phyloP scores from a whole-genome alignment of 768 basidiomycete species.

The Chalciporus pseudorubinellus region DNA sequence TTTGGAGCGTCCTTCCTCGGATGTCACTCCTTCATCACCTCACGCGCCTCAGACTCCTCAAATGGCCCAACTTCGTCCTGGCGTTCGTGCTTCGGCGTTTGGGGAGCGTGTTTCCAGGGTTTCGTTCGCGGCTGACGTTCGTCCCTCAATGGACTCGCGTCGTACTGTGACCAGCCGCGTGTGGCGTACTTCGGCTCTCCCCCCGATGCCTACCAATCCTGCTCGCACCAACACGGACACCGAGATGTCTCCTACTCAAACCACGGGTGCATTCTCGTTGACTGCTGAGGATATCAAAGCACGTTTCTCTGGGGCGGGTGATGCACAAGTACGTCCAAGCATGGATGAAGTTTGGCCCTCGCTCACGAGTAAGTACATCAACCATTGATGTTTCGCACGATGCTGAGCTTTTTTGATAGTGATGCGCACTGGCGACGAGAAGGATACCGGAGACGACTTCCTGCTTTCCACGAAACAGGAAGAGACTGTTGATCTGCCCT shows the following conservation, averaged over 20 bases:
- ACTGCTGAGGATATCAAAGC: conserved; percentile 63
- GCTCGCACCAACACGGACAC: conserved; percentile 13
- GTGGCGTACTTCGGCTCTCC: conserved; percentile 39
- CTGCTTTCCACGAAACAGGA: conserved; percentile 39
- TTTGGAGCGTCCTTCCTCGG: conserved; percentile 40
- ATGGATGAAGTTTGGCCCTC: conserved; percentile 68
- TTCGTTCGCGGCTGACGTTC: conserved; percentile 65
- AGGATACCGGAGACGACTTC: conserved; percentile 39
- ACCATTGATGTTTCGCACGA: neutral
- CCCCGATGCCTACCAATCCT: conserved; percentile 37
- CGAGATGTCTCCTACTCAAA: conserved; percentile 45
- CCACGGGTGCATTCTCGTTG: conserved; percentile 39
- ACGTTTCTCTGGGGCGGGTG: conserved; percentile 40
- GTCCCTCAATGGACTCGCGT: conserved; percentile 44
- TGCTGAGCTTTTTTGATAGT: conserved; percentile 39
- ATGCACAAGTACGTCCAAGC: conserved; percentile 34
- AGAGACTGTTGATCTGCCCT: conserved; percentile 26
- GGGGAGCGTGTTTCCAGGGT: conserved; percentile 57
- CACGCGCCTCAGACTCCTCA: conserved; percentile 13
- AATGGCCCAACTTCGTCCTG: conserved; percentile 50
- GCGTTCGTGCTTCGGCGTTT: conserved; percentile 50
- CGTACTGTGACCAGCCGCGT: conserved; percentile 42
- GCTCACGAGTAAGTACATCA: conserved; percentile 49
- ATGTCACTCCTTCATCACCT: conserved; percentile 22
- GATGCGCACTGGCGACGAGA: conserved; percentile 61